These are phyloP conservation scores for Colletotrichum musicola DNA, from an alignment of 2,329 filamentous ascomycete species.

Conservation along the genomic window DNA sequence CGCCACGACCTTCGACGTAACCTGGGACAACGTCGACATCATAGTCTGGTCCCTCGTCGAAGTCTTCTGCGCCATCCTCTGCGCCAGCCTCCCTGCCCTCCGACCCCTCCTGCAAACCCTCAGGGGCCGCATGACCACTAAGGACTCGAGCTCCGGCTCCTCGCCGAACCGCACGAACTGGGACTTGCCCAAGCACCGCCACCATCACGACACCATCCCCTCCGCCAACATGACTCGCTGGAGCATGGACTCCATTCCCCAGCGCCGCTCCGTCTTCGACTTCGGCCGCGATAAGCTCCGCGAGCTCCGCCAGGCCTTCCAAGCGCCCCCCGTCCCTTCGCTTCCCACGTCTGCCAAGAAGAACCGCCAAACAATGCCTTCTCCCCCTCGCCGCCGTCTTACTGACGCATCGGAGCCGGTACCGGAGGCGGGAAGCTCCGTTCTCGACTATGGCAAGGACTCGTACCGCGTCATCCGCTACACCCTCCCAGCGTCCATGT, in stretches of 20 bases:
- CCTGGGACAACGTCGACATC: conserved; percentile 46
- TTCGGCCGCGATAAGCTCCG: background rate
- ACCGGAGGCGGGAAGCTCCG: background rate
- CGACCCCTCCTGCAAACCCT: conserved; percentile 47
- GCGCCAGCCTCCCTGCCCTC: conserved; percentile 55
- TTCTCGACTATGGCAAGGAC: background rate
- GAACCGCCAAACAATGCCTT: too few species aligned
- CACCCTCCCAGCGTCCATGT: background rate
- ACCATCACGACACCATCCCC: background rate
- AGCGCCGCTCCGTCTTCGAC: background rate
- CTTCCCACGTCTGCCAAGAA: background rate
- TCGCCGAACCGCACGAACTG: background rate
- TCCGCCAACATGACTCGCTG: conserved; percentile 39
- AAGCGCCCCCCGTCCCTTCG: too few species aligned
- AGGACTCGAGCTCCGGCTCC: background rate
- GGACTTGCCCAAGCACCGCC: background rate
- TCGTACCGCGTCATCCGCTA: background rate
- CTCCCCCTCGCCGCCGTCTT: too few species aligned
- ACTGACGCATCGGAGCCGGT: background rate
- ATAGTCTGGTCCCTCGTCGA: conserved; percentile 50
- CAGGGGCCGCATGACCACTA: conserved; percentile 38
- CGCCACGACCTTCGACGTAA: conserved; percentile 9
- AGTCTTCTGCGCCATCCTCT: conserved; percentile 52
- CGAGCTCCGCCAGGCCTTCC: background rate
- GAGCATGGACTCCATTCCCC: background rate